Evolutionary conservation across 106 monocot genomes (phyloP).

Genomic region (Allium sativum): DNA sequence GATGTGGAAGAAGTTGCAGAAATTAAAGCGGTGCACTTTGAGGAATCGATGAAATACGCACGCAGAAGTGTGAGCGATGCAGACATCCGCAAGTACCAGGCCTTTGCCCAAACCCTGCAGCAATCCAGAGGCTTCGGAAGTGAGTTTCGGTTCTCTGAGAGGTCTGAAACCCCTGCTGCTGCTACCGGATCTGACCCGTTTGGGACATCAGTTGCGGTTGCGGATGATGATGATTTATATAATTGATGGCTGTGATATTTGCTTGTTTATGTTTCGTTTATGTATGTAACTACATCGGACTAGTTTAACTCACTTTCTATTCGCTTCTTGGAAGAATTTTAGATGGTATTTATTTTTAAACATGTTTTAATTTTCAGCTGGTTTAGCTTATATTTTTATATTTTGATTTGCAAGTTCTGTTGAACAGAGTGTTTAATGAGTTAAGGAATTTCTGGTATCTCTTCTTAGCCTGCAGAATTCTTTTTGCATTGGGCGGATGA

Average conservation of each 20-base stretch:
- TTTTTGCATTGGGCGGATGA: too few species aligned
- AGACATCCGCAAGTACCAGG: slow-evolving; percentile 69
- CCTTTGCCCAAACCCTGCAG: slow-evolving; percentile 72
- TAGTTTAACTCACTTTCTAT: too few species aligned
- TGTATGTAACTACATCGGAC: too few species aligned
- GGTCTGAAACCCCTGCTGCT: slow-evolving; percentile 22
- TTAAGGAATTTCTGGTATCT: too few species aligned
- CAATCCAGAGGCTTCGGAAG: slow-evolving; percentile 56
- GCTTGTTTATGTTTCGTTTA: too few species aligned
- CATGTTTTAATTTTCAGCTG: too few species aligned
- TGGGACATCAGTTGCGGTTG: slow-evolving; percentile 24
- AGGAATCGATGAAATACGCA: slow-evolving; percentile 55
- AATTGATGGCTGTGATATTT: slow-evolving; percentile 9
- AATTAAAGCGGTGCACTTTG: slow-evolving; percentile 64
- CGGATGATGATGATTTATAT: slow-evolving; percentile 55
- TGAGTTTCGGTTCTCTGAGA: slow-evolving; percentile 67
- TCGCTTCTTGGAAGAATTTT: too few species aligned
- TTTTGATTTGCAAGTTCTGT: too few species aligned
- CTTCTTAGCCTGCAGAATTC: too few species aligned
- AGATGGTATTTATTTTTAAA: too few species aligned
- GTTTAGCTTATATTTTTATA: too few species aligned
- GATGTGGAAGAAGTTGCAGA: slow-evolving; percentile 52
- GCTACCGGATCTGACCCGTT: slow-evolving; percentile 37
- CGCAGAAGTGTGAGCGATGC: slow-evolving; percentile 21
- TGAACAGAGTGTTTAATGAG: too few species aligned